Evolutionary conservation across 176 grass and related monocot species (phyloP).

Genomic region (Oryza australiensis): DNA sequence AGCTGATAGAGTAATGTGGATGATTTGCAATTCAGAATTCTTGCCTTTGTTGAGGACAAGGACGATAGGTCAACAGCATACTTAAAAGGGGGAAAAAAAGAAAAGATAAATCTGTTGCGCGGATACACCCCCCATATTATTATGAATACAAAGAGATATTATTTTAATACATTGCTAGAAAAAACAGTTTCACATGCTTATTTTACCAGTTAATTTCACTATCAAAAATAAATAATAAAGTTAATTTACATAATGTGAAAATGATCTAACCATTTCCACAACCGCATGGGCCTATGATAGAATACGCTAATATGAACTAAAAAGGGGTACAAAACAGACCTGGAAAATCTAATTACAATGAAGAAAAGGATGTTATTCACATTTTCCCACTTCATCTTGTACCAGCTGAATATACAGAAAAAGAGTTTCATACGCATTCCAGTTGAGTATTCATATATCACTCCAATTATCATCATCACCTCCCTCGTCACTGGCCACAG

Average conservation of each 20-base stretch:
- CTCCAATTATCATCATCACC: slow-evolving; percentile 98
- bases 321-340: slow-evolving; percentile 37
- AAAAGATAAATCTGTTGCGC: neutral
- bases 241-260: slow-evolving; percentile 60
- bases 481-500: slow-evolving; percentile 89
- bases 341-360: slow-evolving; percentile 86
- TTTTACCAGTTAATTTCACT: slow-evolving; percentile 57
- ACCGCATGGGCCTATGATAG: slow-evolving; percentile 37
- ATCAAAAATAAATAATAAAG: slow-evolving; percentile 74
- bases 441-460: slow-evolving; percentile 63
- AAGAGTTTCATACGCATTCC: slow-evolving; percentile 35
- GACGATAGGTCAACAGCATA: neutral
- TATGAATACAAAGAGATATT: slow-evolving; percentile 30
- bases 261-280: slow-evolving; percentile 50
- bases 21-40: slow-evolving; percentile 1
- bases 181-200: slow-evolving; percentile 47
- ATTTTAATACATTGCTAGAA: slow-evolving; percentile 1
- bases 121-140: slow-evolving; percentile 25
- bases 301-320: slow-evolving; percentile 51
- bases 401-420: slow-evolving; percentile 55
- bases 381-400: slow-evolving; percentile 56
- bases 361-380: slow-evolving; percentile 76
- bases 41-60: neutral
- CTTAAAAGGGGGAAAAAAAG: neutral
- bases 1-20: neutral